phyloP scores from a whole-genome alignment of 805 yeast genomes.

The Saccharomycopsis microspora region DNA sequence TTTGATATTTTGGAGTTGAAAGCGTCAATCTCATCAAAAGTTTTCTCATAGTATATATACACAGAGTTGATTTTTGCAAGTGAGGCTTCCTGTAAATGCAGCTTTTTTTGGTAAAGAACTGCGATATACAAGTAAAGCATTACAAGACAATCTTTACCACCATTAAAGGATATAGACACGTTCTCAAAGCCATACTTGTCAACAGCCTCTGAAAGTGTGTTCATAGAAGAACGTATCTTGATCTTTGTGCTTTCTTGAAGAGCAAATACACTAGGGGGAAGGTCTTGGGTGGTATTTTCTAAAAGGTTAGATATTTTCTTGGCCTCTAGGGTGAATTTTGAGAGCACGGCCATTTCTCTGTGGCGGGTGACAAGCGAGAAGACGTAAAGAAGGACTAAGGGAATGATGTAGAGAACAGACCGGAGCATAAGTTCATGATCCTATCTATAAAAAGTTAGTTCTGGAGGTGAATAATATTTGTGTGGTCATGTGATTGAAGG shows the following conservation, averaged over 20 bases:
- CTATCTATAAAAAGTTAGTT: too few species aligned
- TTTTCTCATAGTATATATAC: slow-evolving; percentile 62
- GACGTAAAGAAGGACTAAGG: too few species aligned
- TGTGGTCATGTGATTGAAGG: too few species aligned
- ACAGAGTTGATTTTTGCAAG: slow-evolving; percentile 39
- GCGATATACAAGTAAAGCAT: slow-evolving; percentile 69
- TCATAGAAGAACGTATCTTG: slow-evolving; percentile 8
- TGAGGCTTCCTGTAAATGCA: slow-evolving; percentile 16
- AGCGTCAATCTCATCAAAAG: slow-evolving; percentile 57
- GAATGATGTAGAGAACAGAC: too few species aligned
- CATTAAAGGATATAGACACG: slow-evolving; percentile 79
- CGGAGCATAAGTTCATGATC: too few species aligned
- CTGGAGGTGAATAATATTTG: too few species aligned
- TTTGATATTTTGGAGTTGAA: slow-evolving; percentile 49
- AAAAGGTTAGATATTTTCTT: too few species aligned
- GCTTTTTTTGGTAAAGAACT: slow-evolving; percentile 23
- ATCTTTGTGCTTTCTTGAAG: slow-evolving; percentile 4
- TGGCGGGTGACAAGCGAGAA: too few species aligned
- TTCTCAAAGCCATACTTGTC: slow-evolving; percentile 27
- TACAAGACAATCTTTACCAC: slow-evolving; percentile 94
- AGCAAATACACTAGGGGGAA: too few species aligned
- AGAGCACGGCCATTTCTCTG: too few species aligned
- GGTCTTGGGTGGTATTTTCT: too few species aligned
- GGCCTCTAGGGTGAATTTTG: too few species aligned
- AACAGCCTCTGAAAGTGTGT: slow-evolving; percentile 7